Percentiles rank a stretch among this genome's conserved stretches.
phyloP scores from a whole-genome alignment of 2,329 filamentous ascomycete genomes.

The Trichoderma afroharzianum region DNA sequence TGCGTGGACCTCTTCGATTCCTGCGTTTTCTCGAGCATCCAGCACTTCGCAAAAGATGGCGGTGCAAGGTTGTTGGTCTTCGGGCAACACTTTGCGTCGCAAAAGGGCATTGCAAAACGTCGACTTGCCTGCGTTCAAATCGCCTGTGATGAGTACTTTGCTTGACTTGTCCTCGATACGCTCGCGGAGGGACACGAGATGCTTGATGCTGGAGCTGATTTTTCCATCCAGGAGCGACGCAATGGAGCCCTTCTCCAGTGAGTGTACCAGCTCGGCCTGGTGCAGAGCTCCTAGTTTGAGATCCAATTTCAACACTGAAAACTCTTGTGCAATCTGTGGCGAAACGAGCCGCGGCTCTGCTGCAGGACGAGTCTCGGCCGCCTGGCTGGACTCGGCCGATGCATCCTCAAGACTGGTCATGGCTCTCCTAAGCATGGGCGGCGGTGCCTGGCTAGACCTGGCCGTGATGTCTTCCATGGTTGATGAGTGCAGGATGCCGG shows the following conservation, averaged over 20 bases:
- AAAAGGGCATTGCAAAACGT: constrained; percentile 98
- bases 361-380: constrained; percentile 57
- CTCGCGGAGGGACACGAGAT: constrained; percentile 80
- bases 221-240: constrained; percentile 89
- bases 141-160: constrained; percentile 93
- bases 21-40: constrained; percentile 85
- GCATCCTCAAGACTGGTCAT: constrained; percentile 53
- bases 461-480: constrained; percentile 47
- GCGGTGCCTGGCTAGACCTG: constrained; percentile 40
- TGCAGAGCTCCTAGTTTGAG: constrained; percentile 83
- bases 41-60: constrained; percentile 98
- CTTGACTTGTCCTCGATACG: constrained; percentile 96
- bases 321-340: constrained; percentile 90
- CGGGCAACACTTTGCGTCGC: constrained; percentile 85
- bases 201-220: constrained; percentile 88
- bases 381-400: constrained; percentile 68
- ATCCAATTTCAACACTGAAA: constrained; percentile 92
- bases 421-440: constrained; percentile 60
- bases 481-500: constrained; percentile 61
- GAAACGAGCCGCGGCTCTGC: constrained; percentile 81
- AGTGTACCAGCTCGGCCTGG: constrained; percentile 89
- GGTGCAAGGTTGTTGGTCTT: constrained; percentile 97
- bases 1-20: constrained; percentile 91
- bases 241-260: constrained; percentile 85
- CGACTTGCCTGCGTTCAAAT: constrained; percentile 95